These are phyloP conservation scores for Macrophomina pseudophaseolina DNA, from an alignment of 2,329 filamentous ascomycete species.

Conservation along the genomic window DNA sequence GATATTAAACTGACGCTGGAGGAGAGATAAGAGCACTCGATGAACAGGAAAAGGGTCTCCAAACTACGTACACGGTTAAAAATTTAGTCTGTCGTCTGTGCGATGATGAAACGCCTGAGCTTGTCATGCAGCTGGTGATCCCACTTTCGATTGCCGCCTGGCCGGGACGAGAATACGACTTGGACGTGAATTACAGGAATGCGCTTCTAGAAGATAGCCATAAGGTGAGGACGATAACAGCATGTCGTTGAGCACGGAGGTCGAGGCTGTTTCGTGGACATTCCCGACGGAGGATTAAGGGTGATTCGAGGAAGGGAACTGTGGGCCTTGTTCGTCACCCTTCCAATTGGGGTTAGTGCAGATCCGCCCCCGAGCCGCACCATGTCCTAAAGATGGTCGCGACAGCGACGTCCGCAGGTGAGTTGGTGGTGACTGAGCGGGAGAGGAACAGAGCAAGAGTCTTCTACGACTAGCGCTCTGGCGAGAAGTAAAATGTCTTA, in stretches of 20 bases:
- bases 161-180: neutral
- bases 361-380: neutral
- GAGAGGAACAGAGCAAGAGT: too few species aligned
- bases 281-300: neutral
- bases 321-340: neutral
- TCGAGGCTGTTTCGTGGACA: neutral
- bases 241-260: too few species aligned
- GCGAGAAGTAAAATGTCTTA: too few species aligned
- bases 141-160: neutral
- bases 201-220: too few species aligned
- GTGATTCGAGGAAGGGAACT: neutral
- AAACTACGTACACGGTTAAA: too few species aligned
- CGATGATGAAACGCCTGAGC: neutral
- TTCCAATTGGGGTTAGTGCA: neutral
- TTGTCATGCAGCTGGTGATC: neutral
- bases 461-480: too few species aligned
- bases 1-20: too few species aligned
- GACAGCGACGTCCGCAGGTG: neutral
- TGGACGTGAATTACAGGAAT: neutral
- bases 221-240: too few species aligned
- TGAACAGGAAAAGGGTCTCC: too few species aligned
- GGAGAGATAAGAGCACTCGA: too few species aligned
- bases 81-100: neutral
- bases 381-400: too few species aligned
- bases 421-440: too few species aligned